Percentiles rank a stretch among this genome's conserved stretches.
phyloP scores from a whole-genome alignment of 148 eudicot species.

The Chenopodium suecicum region DNA sequence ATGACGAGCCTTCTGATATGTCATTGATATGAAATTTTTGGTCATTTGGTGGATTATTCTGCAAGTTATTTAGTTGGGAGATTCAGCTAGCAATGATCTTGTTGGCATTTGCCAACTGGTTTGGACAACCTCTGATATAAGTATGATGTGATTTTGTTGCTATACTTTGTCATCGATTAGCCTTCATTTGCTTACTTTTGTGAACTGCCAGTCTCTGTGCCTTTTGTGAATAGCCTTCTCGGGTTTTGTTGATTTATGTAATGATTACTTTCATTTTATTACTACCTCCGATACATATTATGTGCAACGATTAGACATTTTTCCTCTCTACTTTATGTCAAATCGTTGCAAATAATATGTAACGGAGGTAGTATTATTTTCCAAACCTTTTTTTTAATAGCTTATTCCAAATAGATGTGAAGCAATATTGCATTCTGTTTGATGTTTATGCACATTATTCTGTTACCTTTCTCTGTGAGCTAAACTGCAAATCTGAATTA shows the following conservation, averaged over 20 bases:
- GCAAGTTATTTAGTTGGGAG: neutral
- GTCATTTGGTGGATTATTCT: neutral
- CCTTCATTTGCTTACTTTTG: neutral
- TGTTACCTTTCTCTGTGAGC: neutral
- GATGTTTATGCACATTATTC: neutral
- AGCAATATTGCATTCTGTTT: neutral
- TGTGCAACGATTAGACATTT: too few species aligned
- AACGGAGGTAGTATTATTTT: neutral
- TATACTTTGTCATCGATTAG: neutral
- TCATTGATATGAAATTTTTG: neutral
- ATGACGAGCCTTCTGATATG: neutral
- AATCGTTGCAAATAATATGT: too few species aligned
- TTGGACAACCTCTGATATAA: neutral
- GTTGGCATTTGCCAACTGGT: neutral
- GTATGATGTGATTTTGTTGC: neutral
- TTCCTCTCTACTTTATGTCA: too few species aligned
- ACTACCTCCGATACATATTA: too few species aligned
- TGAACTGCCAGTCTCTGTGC: neutral
- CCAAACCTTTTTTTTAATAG: neutral
- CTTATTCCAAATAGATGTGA: slow-evolving; percentile 2
- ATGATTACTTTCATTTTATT: neutral
- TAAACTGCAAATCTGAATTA: slow-evolving; percentile 2
- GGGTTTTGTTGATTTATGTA: neutral
- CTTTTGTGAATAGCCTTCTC: too few species aligned
- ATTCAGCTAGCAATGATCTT: slow-evolving; percentile 5